Base-by-base conservation (phyloP, 352 stramenopile species). In the Phytophthora palmivora region DNA sequence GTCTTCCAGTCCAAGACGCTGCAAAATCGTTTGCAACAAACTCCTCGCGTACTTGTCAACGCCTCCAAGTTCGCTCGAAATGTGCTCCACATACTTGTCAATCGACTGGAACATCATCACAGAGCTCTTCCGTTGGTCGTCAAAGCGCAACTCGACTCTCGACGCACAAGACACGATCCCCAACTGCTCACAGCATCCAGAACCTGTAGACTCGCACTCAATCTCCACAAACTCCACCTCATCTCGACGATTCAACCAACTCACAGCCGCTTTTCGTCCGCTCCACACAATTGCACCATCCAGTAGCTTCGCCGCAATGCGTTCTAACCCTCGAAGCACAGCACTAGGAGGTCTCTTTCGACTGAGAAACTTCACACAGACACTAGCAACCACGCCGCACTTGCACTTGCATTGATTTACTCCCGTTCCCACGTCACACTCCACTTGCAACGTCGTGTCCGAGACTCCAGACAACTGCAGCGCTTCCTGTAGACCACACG, bases 161-260 rank as follows among this genome's bases (percentile, higher is more conserved):
- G 80, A 74, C 2, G 19, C 24, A 18, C 41, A 70, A 0, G 61
- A 62, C 36, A 79, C 62, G 4, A 34, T 53, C 2, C 63, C 78
- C 11, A 87, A 19, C 14, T 63, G 42, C 15, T 54, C 12, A 55
- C 78, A 84, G 18, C 75, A 90, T 11, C 85, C 74, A 9, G 48
- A 56, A 2, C 79, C 58, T 47, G 37, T 42, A 1, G 36, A 52
- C 6, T 37, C 49, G 56, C 67, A 78, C 30, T 69, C 18, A 3
- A 88, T 42, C 32, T 61, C 36, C 0, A 37, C 16, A 54, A 84
- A 88, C 8, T 58, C 22, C 6, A 88, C 57, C 5, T 16, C 10
- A 19, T 88, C 71, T 38, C 44, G 54, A 8, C 16, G 21, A 36
- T 88, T 87, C 49, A 90, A 49, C 82, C 85, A 92, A 11, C 45